Conservation (phyloP, 1,284 basidiomycete genomes). For the Flammula alnicola region DNA sequence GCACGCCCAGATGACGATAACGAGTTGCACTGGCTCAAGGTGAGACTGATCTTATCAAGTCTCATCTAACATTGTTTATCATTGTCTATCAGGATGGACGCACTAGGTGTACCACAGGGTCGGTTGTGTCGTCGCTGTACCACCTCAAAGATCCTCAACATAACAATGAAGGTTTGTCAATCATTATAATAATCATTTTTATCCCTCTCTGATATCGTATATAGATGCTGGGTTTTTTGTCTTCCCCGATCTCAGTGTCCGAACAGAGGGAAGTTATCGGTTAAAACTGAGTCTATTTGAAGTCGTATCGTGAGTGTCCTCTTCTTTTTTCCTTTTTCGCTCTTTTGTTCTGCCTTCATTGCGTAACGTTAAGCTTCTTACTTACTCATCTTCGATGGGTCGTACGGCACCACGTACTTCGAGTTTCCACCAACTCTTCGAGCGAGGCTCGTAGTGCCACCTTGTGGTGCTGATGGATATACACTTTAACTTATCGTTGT, state of each 20-base stretch:
- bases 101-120: slow-evolving; percentile 87
- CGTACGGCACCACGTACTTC: no score
- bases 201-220: neutral
- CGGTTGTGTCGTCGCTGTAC: slow-evolving; percentile 91
- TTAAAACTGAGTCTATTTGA: slow-evolving; percentile 93
- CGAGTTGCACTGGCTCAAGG: slow-evolving; percentile 92
- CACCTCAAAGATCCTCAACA: slow-evolving; percentile 93
- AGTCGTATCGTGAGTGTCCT: slow-evolving; percentile 79
- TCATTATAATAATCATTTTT: neutral
- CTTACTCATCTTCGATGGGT: no score
- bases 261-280: slow-evolving; percentile 86
- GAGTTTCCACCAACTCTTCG: no score
- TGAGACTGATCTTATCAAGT: slow-evolving; percentile 29
- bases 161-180: slow-evolving; percentile 54
- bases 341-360: neutral
- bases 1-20: slow-evolving; percentile 88
- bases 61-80: slow-evolving; percentile 5
- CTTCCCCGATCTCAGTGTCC: slow-evolving; percentile 85
- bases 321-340: neutral
- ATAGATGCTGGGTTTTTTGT: slow-evolving; percentile 90
- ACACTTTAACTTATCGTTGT: no score
- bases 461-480: no score
- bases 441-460: no score
- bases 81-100: slow-evolving; percentile 74
- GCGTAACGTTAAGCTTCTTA: neutral